phyloP scores from a whole-genome alignment of 2,329 filamentous ascomycete genomes.

The Xylariaceae sp. region DNA sequence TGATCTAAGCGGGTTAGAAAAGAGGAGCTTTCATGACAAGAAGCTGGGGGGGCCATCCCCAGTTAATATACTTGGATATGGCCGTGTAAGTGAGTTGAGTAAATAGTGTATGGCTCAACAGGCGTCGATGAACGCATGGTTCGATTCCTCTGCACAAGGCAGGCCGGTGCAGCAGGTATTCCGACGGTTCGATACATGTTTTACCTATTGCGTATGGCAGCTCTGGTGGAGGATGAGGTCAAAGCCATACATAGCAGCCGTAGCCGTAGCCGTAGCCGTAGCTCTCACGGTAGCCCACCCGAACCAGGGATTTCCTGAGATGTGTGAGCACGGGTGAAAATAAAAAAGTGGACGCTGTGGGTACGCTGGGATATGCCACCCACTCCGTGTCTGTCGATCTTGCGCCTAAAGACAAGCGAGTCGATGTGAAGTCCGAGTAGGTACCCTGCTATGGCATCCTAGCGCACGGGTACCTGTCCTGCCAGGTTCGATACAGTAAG shows the following conservation, averaged over 20 bases:
- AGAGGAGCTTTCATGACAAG: neutral
- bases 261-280: no score
- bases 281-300: conserved; percentile 2
- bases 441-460: neutral
- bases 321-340: conserved; percentile 1
- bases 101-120: neutral
- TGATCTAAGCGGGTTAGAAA: neutral
- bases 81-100: no score
- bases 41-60: conserved; percentile 14
- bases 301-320: neutral
- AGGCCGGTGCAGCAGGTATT: neutral
- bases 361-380: conserved; percentile 11
- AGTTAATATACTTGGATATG: conserved; percentile 7
- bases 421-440: neutral
- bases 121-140: neutral
- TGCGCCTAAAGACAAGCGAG: conserved; percentile 7
- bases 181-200: conserved; percentile 3
- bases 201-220: neutral
- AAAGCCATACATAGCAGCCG: neutral
- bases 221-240: conserved; percentile 4
- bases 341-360: conserved; percentile 18
- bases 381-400: conserved; percentile 14
- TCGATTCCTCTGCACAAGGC: neutral
- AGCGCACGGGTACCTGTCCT: neutral
- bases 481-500: neutral